A percentile compares a stretch with the other conserved stretches of the same genome.
Evolutionary conservation across 129 eudicot genomes (phyloP).

Genomic region (Centaurea solstitialis): DNA sequence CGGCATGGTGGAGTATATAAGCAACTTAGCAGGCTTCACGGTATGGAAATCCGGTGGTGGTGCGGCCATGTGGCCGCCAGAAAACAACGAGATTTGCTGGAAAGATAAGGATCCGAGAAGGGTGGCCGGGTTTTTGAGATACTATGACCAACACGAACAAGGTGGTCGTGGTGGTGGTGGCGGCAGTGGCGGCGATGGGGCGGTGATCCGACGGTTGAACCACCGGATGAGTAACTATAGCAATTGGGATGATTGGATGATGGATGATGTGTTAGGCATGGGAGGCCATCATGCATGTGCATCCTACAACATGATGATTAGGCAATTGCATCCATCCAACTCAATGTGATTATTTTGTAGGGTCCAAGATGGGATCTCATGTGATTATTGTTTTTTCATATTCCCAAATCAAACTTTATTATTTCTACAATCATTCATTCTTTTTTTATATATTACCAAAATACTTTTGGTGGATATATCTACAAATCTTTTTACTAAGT

Average conservation of each 20-base stretch:
- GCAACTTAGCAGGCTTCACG: conserved; percentile 15
- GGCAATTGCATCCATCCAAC: neutral
- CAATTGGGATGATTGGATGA: conserved; percentile 46
- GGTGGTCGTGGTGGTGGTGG: conserved; percentile 15
- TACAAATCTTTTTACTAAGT: neutral
- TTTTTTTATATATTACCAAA: neutral
- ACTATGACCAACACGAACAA: conserved; percentile 31
- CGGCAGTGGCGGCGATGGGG: conserved; percentile 15
- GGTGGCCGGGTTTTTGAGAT: conserved; percentile 53
- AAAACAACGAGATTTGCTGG: conserved; percentile 24
- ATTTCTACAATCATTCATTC: neutral
- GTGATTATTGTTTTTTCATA: neutral
- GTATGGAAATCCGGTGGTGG: neutral
- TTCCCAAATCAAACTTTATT: neutral
- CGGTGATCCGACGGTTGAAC: conserved; percentile 54
- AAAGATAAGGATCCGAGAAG: conserved; percentile 24
- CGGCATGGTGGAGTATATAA: conserved; percentile 64
- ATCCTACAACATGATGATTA: conserved; percentile 10
- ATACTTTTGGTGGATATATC: neutral
- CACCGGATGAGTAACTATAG: conserved; percentile 38
- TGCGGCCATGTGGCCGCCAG: neutral
- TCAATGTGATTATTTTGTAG: neutral
- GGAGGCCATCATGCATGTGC: conserved; percentile 40
- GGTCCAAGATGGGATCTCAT: neutral
- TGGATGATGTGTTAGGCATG: conserved; percentile 54